Conservation (phyloP, 768 basidiomycete genomes). For the Coprinellus aureogranulatus region DNA sequence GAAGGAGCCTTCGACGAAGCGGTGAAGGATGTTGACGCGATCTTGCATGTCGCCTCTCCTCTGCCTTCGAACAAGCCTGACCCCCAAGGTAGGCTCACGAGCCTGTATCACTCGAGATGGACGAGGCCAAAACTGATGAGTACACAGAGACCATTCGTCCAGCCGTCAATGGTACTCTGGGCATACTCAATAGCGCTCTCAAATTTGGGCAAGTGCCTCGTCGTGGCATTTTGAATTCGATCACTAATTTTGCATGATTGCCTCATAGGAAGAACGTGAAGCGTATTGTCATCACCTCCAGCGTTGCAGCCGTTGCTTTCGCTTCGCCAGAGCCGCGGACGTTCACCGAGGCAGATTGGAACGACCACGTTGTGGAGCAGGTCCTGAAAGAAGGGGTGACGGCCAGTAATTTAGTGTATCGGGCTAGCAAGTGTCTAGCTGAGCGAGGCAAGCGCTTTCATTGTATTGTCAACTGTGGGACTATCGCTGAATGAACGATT, state of each 20-base stretch:
- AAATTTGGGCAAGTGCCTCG: conserved; percentile 22
- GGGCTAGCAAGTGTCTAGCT: conserved; percentile 63
- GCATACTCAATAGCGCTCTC: conserved; percentile 54
- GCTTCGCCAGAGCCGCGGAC: neutral
- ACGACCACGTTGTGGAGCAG: neutral
- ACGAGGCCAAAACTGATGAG: too few species aligned
- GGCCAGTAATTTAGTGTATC: conserved; percentile 36
- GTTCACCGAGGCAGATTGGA: neutral
- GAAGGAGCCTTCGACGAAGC: conserved; percentile 70
- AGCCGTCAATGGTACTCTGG: conserved; percentile 63
- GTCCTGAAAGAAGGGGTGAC: neutral
- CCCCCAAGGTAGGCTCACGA: conserved; percentile 23
- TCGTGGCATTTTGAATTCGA: conserved; percentile 13
- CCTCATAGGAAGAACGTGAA: conserved; percentile 5
- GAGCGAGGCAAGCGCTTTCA: conserved; percentile 49
- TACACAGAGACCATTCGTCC: conserved; percentile 56
- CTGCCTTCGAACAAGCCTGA: conserved; percentile 43
- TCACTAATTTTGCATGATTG: neutral
- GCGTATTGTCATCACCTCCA: neutral
- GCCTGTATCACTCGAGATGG: too few species aligned
- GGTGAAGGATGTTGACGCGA: conserved; percentile 57
- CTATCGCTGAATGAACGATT: conserved; percentile 60
- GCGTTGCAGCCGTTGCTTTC: neutral
- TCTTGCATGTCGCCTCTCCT: neutral
- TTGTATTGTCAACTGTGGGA: conserved; percentile 33